Base-by-base conservation (phyloP, 2,329 filamentous ascomycete species). In the Alternaria metachromatica region DNA sequence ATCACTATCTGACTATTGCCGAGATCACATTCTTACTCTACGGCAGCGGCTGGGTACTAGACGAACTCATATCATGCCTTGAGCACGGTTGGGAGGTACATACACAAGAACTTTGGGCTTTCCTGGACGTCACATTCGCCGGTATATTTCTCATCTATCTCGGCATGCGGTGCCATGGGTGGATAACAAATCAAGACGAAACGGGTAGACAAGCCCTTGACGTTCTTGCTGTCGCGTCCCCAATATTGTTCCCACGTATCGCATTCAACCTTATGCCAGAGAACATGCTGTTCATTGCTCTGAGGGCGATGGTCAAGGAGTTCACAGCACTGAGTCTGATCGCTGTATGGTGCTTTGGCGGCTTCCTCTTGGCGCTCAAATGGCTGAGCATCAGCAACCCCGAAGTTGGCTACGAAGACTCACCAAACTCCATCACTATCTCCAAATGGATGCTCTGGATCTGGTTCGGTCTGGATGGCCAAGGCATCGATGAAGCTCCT, bases 361-460 rank as follows among this genome's bases (percentile, higher is more conserved):
- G 93, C 4, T 96, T 96, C 78, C 79, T 96, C 57, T 83, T 96
- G 49, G 92, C 92, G 23, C 87, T 96, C 77, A 85, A 90, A 37
- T 96, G 93, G 92, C 87, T 96, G 9, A 88, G 89, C 63, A 76
- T 80, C 65, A 79, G 78, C 46, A 77, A 76, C 37, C 66, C 70
- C 9, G 66, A 71, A 3, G 71, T 76, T n/a, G 70, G 74, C 30
- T 74, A 71, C 44, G 72, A 76, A 21, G 67, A 74, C 21, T 70
- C 75, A 1, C 88, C 91, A 57, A 82, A 86, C 55, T 80, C 89
- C 5, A 81, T 91, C 80, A 92, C 90, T 2, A 94, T 96, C 65
- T 89, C 89, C 48, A 94, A 94, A 79, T 96, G 93, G 93, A 95
- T 96, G 92, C 87, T 96, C 2, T 96, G 92, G 87, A 94, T 96